Base-by-base conservation (phyloP, 2,329 filamentous ascomycete species). In the Penicillium sumatraense region DNA sequence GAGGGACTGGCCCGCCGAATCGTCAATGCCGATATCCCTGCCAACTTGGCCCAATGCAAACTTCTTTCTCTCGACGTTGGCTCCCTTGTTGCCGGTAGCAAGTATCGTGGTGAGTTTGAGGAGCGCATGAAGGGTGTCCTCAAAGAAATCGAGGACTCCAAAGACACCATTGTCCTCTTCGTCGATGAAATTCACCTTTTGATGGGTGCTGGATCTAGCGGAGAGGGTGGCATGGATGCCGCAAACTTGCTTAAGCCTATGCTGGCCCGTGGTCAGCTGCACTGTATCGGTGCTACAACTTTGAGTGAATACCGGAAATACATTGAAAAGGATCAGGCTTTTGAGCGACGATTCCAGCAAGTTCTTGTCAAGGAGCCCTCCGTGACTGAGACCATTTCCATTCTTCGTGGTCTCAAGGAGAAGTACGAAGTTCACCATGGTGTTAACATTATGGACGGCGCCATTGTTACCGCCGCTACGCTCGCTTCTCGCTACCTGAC, bases 81-180 rank as follows among this genome's bases (percentile, higher is more conserved):
- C 67, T 90, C 93, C 21, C 82, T 99, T 54, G 93, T 99, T 60
- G 95, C 95, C 55, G 95, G 95, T 64, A 97, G 92, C 85, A 99
- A 99, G 79, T 99, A 96, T 80, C 88, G 95, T 47, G 95, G 95
- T 79, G 95, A 99, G 75, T 99, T 99, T 57, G 95, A 99, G 75
- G 95, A 99, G 81, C 87, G 95, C 66, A 98, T 99, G 93, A 99
- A 99, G 84, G 93, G 93, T 52, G 95, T 99, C 5, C 77, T 99
- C 67, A 99, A 98, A 76, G 95, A 99, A 78, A 96, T 99, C 56
- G 85, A 93, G 65, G 88, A 96, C 53, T 91, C 92, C 49, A 96
- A 95, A 73, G 93, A 98, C 54, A 96, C 93, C 81, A 97, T 99
- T 70, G 89, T 99, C 49, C 87, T 99, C 60, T 99, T 99, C 67